Percentiles rank a stretch among this genome's conserved stretches.
Evolutionary conservation across 139 green algal genomes (phyloP).

Genomic region (Tetratostichococcus sp.): DNA sequence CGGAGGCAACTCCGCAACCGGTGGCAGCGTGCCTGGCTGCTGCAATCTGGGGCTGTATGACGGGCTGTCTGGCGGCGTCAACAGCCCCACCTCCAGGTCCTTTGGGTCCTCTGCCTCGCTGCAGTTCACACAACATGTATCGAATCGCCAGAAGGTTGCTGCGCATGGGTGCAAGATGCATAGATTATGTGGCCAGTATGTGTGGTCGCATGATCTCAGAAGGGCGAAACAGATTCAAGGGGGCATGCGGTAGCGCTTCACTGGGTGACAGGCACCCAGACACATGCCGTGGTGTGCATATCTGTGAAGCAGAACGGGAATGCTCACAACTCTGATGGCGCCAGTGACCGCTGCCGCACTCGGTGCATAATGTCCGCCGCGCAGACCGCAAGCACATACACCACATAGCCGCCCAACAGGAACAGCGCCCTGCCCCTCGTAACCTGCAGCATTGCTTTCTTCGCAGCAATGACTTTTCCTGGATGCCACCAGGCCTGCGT

Average conservation of each 20-base stretch:
- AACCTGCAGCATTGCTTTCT: constrained; percentile 4
- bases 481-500: no score
- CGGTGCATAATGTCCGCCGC: constrained; percentile 21
- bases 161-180: no score
- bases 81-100: neutral
- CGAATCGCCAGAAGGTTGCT: no score
- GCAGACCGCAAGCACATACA: constrained; percentile 44
- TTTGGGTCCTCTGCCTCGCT: neutral
- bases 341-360: neutral
- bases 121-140: neutral
- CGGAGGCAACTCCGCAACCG: neutral
- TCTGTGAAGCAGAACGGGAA: neutral
- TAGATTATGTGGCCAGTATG: no score
- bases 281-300: no score
- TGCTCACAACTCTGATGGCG: neutral
- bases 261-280: no score
- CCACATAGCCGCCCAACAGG: constrained; percentile 13
- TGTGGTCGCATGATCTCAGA: no score
- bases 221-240: no score
- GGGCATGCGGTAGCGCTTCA: no score
- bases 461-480: no score
- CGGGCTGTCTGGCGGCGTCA: neutral
- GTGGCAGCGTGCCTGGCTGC: neutral
- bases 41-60: neutral
- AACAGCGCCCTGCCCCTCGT: neutral